Evolutionary conservation across 495 filamentous ascomycete species (phyloP).

Genomic region (Aspergillus steynii): DNA sequence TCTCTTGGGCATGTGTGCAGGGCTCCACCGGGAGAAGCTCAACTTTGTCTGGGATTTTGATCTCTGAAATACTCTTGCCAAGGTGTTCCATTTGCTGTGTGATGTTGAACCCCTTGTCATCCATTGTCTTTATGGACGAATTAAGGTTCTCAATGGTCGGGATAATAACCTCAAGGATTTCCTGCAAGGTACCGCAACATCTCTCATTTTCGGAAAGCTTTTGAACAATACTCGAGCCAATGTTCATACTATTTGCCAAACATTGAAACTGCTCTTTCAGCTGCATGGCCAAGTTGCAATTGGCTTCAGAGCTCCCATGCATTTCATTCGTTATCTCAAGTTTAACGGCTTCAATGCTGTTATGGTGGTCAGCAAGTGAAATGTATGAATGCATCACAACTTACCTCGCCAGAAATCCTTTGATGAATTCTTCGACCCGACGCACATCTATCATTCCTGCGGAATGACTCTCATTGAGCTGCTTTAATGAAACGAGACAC

Average conservation of each 20-base stretch:
- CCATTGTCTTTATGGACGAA: conserved; percentile 18
- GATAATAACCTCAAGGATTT: conserved; percentile 19
- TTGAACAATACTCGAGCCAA: conserved; percentile 24
- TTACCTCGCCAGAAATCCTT: conserved; percentile 26
- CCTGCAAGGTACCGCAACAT: conserved; percentile 16
- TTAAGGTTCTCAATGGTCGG: conserved; percentile 22
- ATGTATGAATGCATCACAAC: background rate
- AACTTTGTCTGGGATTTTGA: conserved; percentile 18
- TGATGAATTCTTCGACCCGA: conserved; percentile 18
- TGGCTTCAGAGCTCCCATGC: conserved; percentile 17
- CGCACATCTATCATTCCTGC: conserved; percentile 22
- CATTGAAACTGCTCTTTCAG: conserved; percentile 25
- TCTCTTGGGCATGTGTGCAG: conserved; percentile 21
- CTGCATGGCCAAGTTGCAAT: conserved; percentile 11
- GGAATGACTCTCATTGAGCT: conserved; percentile 21
- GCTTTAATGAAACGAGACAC: conserved; percentile 19
- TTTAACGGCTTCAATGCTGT: conserved; percentile 24
- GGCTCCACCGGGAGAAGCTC: conserved; percentile 2
- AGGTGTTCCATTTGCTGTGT: conserved; percentile 22
- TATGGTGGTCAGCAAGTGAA: background rate
- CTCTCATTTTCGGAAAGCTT: conserved; percentile 23
- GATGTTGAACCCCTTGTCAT: conserved; percentile 22
- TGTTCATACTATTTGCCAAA: conserved; percentile 21
- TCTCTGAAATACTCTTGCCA: conserved; percentile 23
- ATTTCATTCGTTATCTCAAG: conserved; percentile 18